phyloP scores from a whole-genome alignment of 345 rosid genomes.

The Leavenworthia alabamica region DNA sequence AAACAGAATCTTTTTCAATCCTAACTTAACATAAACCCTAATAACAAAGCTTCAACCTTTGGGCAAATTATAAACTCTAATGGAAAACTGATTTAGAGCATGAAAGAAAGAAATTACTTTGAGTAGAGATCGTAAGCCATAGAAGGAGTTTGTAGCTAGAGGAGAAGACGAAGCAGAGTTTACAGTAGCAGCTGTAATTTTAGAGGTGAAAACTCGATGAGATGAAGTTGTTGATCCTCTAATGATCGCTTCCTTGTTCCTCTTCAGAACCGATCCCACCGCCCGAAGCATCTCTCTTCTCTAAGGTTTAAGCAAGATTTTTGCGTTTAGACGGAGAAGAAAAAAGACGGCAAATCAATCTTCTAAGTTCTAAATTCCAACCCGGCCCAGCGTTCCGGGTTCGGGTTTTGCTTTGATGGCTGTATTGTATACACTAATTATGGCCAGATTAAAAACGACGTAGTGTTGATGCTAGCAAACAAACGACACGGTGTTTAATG shows the following conservation, averaged over 20 bases:
- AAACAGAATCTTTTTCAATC: slow-evolving; percentile 1
- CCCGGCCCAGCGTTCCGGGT: slow-evolving; percentile 17
- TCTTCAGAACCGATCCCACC: slow-evolving; percentile 48
- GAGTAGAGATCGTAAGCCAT: slow-evolving; percentile 42
- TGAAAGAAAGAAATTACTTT: slow-evolving; percentile 27
- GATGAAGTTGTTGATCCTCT: slow-evolving; percentile 28
- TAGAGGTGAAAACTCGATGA: slow-evolving; percentile 29
- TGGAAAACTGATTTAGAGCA: background rate
- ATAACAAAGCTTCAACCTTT: background rate
- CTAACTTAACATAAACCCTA: background rate
- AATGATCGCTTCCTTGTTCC: slow-evolving; percentile 32
- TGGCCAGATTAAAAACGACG: background rate
- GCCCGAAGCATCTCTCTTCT: slow-evolving; percentile 40
- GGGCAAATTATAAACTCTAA: background rate
- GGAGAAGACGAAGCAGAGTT: slow-evolving; percentile 30
- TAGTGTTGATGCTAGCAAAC: background rate
- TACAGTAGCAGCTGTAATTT: slow-evolving; percentile 21
- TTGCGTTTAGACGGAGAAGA: background rate
- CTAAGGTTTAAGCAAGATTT: slow-evolving; percentile 34
- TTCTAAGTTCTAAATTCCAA: slow-evolving; percentile 13
- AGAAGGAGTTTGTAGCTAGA: slow-evolving; percentile 30
- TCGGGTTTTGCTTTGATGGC: slow-evolving; percentile 27
- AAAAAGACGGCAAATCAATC: background rate
- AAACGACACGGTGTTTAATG: slow-evolving; percentile 1
- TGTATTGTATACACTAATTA: slow-evolving; percentile 11